Conservation (phyloP, 176 grass and related monocot species). For the Eragrostis nindensis region DNA sequence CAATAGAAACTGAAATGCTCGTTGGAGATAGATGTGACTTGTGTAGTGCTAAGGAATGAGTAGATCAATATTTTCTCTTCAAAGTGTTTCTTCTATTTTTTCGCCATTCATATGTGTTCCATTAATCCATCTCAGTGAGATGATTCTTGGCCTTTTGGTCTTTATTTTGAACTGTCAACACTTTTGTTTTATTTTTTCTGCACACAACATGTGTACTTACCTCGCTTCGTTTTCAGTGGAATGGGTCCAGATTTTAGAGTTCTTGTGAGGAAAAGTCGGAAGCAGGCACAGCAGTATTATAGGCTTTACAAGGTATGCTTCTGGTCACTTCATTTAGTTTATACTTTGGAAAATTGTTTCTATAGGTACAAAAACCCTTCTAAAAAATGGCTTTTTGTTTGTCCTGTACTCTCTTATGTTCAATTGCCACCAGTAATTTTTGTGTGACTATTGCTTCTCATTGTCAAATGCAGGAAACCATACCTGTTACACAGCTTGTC, state of each 20-base stretch:
- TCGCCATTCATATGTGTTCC: not conserved
- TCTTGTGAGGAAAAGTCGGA: conserved; percentile 85
- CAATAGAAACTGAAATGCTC: not conserved
- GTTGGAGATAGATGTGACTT: not conserved
- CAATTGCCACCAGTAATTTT: not conserved
- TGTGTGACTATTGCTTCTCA: conserved; percentile 13
- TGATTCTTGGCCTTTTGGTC: not conserved
- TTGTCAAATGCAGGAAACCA: conserved; percentile 64
- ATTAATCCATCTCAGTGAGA: not conserved
- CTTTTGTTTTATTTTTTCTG: not conserved
- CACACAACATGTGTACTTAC: conserved; percentile 18
- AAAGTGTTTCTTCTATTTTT: conserved; percentile 6
- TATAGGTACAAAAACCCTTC: not conserved
- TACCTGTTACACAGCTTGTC: conserved; percentile 96
- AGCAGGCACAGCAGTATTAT: conserved; percentile 87
- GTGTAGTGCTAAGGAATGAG: conserved; percentile 21
- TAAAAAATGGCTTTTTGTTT: conserved; percentile 13
- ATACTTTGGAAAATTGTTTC: not conserved
- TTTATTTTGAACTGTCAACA: not conserved
- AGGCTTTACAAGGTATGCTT: conserved; percentile 76
- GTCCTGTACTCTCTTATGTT: not conserved
- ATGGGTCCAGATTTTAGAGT: conserved; percentile 95
- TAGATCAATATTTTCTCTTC: conserved; percentile 12
- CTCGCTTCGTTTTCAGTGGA: conserved; percentile 61
- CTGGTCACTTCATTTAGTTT: conserved; percentile 25